Evolutionary conservation across 768 basidiomycete genomes (phyloP), one percentile per base, ranked within the genome.

Genomic region (Phlegmacium glaucopus): DNA sequence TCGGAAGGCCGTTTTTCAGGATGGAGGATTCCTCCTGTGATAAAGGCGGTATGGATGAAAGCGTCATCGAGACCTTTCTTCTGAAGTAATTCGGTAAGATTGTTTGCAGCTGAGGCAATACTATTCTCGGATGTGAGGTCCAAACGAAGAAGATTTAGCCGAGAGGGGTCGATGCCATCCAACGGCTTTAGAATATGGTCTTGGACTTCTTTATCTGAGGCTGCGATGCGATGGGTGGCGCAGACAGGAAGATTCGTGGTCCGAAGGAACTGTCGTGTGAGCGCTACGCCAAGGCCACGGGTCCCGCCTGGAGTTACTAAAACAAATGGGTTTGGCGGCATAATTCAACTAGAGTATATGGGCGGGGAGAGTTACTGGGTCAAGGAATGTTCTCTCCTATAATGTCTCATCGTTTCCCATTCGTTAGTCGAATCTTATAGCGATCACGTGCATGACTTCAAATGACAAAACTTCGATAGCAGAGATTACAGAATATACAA

Each of bases 1-100:
- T 82, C 77, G 4, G 65, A 63, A 2, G 77, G 77, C 26, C 68
- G 71, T 49, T 74, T 79, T 58, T 82, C 80, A n/a, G 79, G 75
- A 50, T 75, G 64, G 26, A 82, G 67, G 25, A 81, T 56, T 2
- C 80, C 80, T 32, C 78, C 79, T 2, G 76, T 75, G 52, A 80
- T 70, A 60, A 80, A 80, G 9, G 74, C 79, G 18, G 75, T 76
- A 44, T 78, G 75, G 39, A 82, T 63, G 58, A 72, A 78, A 4
- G 78, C 58, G 34, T 65, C 59, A 7, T 54, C 54, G 36, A 62
- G 50, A 27, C 49, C 40, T 13, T 55, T 47, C 29, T 55, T 46
- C 9, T 58, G 51, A 36, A 82, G 63, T 9, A 56, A 58, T 17
- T 61, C 48, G 11, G 66, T 55, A 40, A 82, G 73, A 4, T 58